Evolutionary conservation across 306 rosid genomes (phyloP).

Genomic region (Senna tora): DNA sequence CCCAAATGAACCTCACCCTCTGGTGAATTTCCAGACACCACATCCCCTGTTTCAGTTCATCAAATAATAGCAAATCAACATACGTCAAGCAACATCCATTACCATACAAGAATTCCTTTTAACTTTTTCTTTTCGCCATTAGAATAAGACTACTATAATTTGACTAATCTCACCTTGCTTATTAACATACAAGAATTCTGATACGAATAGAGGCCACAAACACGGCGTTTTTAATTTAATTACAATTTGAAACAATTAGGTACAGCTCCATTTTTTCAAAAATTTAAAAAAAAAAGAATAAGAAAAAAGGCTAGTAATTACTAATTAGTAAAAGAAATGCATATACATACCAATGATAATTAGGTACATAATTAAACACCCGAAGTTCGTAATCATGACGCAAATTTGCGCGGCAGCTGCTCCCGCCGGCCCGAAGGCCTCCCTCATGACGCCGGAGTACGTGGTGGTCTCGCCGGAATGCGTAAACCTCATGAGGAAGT

Average conservation of each 20-base stretch:
- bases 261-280: no score
- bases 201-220: no score
- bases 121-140: no score
- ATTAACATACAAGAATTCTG: not conserved
- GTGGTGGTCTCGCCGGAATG: constrained; percentile 68
- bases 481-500: constrained; percentile 79
- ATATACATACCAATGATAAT: constrained; percentile 65
- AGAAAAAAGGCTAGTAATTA: no score
- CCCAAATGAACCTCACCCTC: constrained; percentile 72
- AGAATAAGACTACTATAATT: no score
- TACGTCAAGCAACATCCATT: not conserved
- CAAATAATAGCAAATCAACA: not conserved
- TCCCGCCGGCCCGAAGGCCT: constrained; percentile 71
- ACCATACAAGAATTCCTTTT: no score
- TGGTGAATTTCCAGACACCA: constrained; percentile 62
- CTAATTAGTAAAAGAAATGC: not conserved
- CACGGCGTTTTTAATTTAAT: no score
- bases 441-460: constrained; percentile 88
- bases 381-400: constrained; percentile 76
- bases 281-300: no score
- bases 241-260: no score
- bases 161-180: no score
- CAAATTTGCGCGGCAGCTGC: constrained; percentile 65
- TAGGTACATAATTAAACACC: constrained; percentile 81
- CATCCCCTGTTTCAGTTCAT: constrained; percentile 64